Evolutionary conservation across 108 stramenopile species (phyloP).

Genomic region (Aurantiochytrium sp.): DNA sequence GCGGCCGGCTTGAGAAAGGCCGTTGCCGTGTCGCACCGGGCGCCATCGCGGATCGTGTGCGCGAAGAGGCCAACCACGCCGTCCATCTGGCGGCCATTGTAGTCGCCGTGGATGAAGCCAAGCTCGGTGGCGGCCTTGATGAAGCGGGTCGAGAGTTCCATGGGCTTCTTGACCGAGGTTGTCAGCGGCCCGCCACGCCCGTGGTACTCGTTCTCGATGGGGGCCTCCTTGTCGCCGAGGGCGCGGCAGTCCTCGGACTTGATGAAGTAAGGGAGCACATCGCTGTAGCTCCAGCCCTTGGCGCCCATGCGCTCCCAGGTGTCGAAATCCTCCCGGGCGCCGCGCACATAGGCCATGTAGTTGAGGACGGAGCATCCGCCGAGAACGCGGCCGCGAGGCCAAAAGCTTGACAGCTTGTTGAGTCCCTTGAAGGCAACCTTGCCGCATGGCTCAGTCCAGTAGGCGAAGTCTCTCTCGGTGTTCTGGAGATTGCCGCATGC

Average conservation of each 20-base stretch:
- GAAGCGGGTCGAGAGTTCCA: not conserved
- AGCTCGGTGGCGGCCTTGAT: not conserved
- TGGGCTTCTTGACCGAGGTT: not conserved
- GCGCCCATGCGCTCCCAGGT: slow-evolving; percentile 25
- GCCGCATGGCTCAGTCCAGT: not conserved
- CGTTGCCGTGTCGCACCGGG: slow-evolving; percentile 5
- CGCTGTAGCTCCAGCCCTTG: slow-evolving; percentile 18
- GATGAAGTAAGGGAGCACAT: slow-evolving; percentile 4
- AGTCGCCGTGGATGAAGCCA: not conserved
- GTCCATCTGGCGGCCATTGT: slow-evolving; percentile 7
- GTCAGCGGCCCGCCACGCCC: not conserved
- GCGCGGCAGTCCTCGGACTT: slow-evolving; percentile 11
- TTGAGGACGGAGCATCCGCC: slow-evolving; percentile 24
- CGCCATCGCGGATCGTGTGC: slow-evolving; percentile 12
- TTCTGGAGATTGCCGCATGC: not conserved
- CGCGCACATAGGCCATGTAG: slow-evolving; percentile 31
- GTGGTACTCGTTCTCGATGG: not conserved
- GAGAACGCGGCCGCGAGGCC: not conserved
- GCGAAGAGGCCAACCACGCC: not conserved
- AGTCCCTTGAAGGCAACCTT: not conserved
- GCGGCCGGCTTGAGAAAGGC: not conserved
- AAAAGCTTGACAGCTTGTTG: not conserved
- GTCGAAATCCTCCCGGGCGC: not conserved
- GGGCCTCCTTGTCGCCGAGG: not conserved
- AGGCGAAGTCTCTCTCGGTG: not conserved